Conservation (phyloP, 441 rosid species). For the Erodium moschatum region DNA sequence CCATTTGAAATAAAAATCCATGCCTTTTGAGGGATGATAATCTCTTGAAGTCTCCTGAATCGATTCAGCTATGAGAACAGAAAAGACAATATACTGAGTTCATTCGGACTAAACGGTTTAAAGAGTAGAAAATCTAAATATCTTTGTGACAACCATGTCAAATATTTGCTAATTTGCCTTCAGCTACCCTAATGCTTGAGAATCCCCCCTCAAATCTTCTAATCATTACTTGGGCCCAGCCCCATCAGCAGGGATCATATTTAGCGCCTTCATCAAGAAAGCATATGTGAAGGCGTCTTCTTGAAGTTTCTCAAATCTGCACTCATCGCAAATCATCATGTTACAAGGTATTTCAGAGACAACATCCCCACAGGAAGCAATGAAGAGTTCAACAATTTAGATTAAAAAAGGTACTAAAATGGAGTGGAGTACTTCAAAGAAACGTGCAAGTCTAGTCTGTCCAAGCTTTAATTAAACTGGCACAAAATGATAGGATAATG, state of each 20-base stretch:
- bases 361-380: neutral
- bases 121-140: too few relatives aligned
- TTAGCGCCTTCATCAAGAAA: constrained; percentile 57
- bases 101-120: too few relatives aligned
- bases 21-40: too few relatives aligned
- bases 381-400: neutral
- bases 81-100: too few relatives aligned
- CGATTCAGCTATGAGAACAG: too few relatives aligned
- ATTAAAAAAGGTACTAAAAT: neutral
- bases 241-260: constrained; percentile 46
- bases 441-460: neutral
- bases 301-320: constrained; percentile 87
- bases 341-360: neutral
- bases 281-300: constrained; percentile 64
- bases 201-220: neutral
- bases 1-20: too few relatives aligned
- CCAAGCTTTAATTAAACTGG: too few relatives aligned
- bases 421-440: too few relatives aligned
- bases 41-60: too few relatives aligned
- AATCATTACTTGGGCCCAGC: constrained; percentile 17
- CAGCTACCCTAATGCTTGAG: too few relatives aligned
- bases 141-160: too few relatives aligned
- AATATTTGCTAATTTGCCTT: neutral
- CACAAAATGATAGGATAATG: neutral
- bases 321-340: constrained; percentile 6